Percentiles rank a stretch among this genome's conserved stretches.
These are phyloP conservation scores for Saprolegnia diclina DNA, from an alignment of 352 stramenopile genomes.

Conservation along the genomic window DNA sequence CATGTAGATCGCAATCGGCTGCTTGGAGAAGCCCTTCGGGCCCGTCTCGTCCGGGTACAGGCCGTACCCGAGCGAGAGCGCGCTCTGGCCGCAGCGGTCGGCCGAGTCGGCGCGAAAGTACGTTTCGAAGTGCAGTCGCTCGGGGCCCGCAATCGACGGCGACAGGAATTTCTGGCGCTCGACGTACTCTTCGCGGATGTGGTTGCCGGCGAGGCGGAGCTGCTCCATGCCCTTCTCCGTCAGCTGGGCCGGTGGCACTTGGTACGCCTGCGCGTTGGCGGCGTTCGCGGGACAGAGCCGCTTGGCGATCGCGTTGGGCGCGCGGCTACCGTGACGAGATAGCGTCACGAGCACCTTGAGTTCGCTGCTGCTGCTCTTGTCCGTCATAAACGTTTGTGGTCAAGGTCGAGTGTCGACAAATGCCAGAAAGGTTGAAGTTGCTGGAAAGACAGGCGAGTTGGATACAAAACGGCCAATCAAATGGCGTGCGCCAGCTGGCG, in stretches of 20 bases:
- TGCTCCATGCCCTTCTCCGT: slow-evolving; percentile 69
- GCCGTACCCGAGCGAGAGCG: slow-evolving; percentile 58
- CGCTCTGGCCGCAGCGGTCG: slow-evolving; percentile 62
- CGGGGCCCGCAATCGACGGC: slow-evolving; percentile 56
- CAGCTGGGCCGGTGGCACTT: slow-evolving; percentile 63
- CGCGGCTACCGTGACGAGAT: slow-evolving; percentile 64
- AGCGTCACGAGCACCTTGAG: slow-evolving; percentile 62
- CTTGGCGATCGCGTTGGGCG: slow-evolving; percentile 59
- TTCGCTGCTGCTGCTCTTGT: slow-evolving; percentile 32
- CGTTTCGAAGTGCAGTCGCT: slow-evolving; percentile 54
- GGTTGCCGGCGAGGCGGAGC: slow-evolving; percentile 49
- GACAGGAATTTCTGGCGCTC: slow-evolving; percentile 54
- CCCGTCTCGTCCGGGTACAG: slow-evolving; percentile 65
- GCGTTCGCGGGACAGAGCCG: slow-evolving; percentile 59
- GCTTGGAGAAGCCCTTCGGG: slow-evolving; percentile 44
- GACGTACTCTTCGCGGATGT: slow-evolving; percentile 72
- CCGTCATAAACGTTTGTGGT: no score
- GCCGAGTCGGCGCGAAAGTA: slow-evolving; percentile 70
- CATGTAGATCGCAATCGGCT: slow-evolving; percentile 74
- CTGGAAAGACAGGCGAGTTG: neutral
- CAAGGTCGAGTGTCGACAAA: neutral
- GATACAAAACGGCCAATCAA: neutral
- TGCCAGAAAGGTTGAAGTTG: neutral
- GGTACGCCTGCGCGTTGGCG: slow-evolving; percentile 49
- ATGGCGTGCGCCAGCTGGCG: neutral